phyloP scores from a whole-genome alignment of 495 filamentous ascomycete genomes.

The Friedmanniomyces simplex region DNA sequence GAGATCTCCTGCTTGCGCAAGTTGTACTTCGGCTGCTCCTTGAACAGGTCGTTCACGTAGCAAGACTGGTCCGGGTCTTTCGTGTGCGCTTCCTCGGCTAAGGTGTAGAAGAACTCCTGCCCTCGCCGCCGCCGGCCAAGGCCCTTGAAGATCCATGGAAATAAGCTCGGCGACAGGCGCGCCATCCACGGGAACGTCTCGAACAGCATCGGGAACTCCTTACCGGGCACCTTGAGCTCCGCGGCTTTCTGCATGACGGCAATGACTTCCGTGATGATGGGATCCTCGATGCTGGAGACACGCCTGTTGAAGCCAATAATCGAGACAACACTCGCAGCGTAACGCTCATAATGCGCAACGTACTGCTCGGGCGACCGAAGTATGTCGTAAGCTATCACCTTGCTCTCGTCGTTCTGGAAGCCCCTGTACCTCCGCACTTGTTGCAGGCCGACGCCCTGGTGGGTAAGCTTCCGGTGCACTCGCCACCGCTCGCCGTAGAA shows the following conservation, averaged over 20 bases:
- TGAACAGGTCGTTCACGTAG: constrained; percentile 34
- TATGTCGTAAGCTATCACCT: constrained; percentile 33
- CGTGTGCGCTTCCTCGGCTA: constrained; percentile 33
- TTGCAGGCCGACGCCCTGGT: constrained; percentile 50
- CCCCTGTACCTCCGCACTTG: constrained; percentile 47
- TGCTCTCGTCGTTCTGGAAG: constrained; percentile 49
- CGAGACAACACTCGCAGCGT: constrained; percentile 37
- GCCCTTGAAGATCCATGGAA: constrained; percentile 46
- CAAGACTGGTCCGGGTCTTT: constrained; percentile 27
- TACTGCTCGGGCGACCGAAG: constrained; percentile 32
- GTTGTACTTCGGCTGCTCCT: constrained; percentile 33
- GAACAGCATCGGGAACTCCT: constrained; percentile 39
- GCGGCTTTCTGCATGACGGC: constrained; percentile 51
- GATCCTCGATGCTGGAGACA: constrained; percentile 33
- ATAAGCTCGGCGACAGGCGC: constrained; percentile 43
- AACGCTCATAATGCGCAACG: constrained; percentile 35
- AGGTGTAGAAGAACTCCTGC: constrained; percentile 34
- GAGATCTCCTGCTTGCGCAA: constrained; percentile 33
- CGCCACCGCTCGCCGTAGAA: constrained; percentile 51
- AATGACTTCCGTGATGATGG: constrained; percentile 41
- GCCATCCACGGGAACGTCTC: constrained; percentile 47
- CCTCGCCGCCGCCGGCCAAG: constrained; percentile 29
- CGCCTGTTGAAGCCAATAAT: constrained; percentile 36
- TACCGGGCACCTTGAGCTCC: constrained; percentile 50
- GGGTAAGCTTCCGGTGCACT: constrained; percentile 51